Evolutionary conservation across 208 protist genomes (phyloP), one percentile per base, ranked within the genome.

Genomic region (Balamuthia mandrillaris): DNA sequence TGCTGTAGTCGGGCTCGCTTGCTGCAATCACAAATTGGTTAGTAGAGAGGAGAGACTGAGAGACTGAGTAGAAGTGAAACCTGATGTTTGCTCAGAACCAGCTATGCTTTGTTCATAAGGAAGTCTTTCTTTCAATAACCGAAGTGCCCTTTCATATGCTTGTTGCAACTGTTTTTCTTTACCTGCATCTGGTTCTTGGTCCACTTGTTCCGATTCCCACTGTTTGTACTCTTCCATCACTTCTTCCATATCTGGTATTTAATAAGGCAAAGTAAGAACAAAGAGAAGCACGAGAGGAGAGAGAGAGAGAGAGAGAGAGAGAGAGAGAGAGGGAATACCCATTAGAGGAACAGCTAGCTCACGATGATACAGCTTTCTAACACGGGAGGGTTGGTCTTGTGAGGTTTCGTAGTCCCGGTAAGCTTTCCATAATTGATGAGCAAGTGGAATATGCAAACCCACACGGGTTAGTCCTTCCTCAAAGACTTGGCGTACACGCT

Each of bases 301-400:
- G n/a, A n/a, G n/a, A n/a, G n/a, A n/a, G n/a, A n/a, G n/a, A n/a
- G n/a, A n/a, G n/a, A n/a, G n/a, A n/a, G n/a, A n/a, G n/a, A n/a
- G n/a, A n/a, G n/a, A n/a, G n/a, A n/a, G n/a, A n/a, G n/a, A n/a
- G 44, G 51, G 45, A 41, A 77, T 77, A 31, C 68, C 68, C 39
- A 77, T 54, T n/a, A 77, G 45, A 3, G 68, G 68, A 41, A 77
- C 68, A 35, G 45, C n/a, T 16, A 77, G 68, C 45, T 77, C 45
- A 3, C 68, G 68, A 24, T 58, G 45, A 35, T 58, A 77, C 16
- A 77, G 68, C 68, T 77, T 77, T n/a, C 68, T n/a, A 5, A 24
- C 41, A 47, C 68, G 68, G 24, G 51, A 41, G 14, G 41, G 45
- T 27, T 77, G 45, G 44, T 0, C 44, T 6, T 31, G 68, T 29